Evolutionary conservation across 2,329 filamentous ascomycete species (phyloP), one percentile per base, ranked within the genome.

Genomic region (Fusarium fracticaudum): DNA sequence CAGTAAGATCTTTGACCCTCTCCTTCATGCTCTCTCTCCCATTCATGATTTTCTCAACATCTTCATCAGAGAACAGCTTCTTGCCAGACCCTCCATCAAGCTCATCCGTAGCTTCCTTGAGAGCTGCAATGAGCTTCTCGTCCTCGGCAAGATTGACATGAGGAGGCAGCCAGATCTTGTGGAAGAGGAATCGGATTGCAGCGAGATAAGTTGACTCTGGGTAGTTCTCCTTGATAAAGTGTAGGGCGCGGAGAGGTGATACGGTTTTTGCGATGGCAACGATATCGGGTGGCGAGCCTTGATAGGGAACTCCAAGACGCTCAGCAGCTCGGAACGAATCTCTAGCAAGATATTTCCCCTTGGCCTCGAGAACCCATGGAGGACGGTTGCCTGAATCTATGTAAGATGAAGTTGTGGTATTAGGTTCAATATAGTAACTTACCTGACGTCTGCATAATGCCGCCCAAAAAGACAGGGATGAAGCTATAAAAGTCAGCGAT

Each of bases 401-500:
- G 47, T 73, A 14, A 76, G 72, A 45, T 24, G 24, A 17, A 22
- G 26, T 47, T 29, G 20, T 29, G 8, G 13, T n/a, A 12, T 6
- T 20, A 11, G 40, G 20, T 15, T 67, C 12, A 18, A 12, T 22
- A 22, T 38, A 45, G 35, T 62, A 81, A 91, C 14, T 67, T 82
- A 91, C 89, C 89, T 50, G 87, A 87, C 26, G 84, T 86, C 41
- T 85, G 84, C 78, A 91, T 93, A 78, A 94, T 89, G 51, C 87
- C 92, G 33, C 90, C 91, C 20, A 96, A 86, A 78, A 95, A 91
- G 59, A 95, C 86, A 20, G 94, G 94, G 72, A 92, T 87, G 76
- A 93, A 89, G 58, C 92, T 94, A 71, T 26, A 13, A 8, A 48
- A 41, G 33, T 66, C 41, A 70, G 50, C 7, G 24, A 31, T 7